Base-by-base conservation (phyloP, 2,329 filamentous ascomycete species). In the Xylaria multiplex region DNA sequence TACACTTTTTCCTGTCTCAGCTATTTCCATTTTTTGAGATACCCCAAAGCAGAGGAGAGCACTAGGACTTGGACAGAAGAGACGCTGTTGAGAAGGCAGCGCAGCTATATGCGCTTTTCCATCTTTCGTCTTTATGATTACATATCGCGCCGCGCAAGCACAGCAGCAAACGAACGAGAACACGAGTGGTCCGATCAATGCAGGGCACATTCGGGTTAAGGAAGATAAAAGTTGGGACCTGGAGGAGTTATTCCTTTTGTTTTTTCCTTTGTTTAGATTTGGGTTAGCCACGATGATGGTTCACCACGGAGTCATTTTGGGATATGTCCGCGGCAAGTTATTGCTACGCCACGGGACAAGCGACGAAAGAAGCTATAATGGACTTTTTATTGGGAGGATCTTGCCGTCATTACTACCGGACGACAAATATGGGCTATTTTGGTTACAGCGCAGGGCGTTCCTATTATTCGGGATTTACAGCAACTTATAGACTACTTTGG, bases 21-120 rank as follows among this genome's bases (percentile, higher is more conserved):
- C 70, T 64, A 53, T 70, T 75, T 73, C 69, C 68, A 67, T 71
- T 72, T 72, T 70, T 74, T 69, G 69, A 74, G 74, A 76, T 76
- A 76, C 74, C 74, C 74, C 71, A 62, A 69, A 66, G 64, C 69
- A 64, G 69, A 66, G 69, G 61, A 71, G 55, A 42, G 69, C 57
- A 46, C 49, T 70, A 65, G 58, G 48, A 64, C 65, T 63, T 53
- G 63, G 69, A 69, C 69, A 70, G 64, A 67, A 69, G 66, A 65
- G 37, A 55, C 11, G 52, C 32, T 68, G 68, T 71, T 63, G 11
- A 71, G 22, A 61, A 66, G 66, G 66, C 59, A 60, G 67, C 68
- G 59, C 55, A 62, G 30, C 37, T 66, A 49, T 59, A 50, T 63
- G 55, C 64, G 58, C 56, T 69, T 61, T 66, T 58, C 46, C 27